phyloP scores from a whole-genome alignment of 1,284 basidiomycete genomes.

The Grifola frondosa region DNA sequence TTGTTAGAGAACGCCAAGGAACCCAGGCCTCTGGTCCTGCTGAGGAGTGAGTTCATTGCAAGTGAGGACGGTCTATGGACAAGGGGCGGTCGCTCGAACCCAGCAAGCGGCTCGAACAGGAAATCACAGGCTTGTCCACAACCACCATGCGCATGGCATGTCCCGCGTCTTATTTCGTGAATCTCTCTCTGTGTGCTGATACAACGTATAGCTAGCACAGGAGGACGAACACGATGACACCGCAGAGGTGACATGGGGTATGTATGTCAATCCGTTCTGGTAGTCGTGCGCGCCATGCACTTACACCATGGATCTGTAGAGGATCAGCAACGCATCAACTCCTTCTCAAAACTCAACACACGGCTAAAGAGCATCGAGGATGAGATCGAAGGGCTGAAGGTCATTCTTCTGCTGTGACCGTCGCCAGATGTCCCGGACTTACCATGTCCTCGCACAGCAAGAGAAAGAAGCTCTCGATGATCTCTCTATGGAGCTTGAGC shows the following conservation, averaged over 20 bases:
- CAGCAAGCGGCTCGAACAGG: too few species aligned
- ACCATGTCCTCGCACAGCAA: slow-evolving; percentile 49
- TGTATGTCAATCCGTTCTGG: slow-evolving; percentile 25
- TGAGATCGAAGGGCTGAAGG: slow-evolving; percentile 71
- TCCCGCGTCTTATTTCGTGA: slow-evolving; percentile 3
- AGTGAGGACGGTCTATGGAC: too few species aligned
- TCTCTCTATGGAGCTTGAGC: slow-evolving; percentile 83
- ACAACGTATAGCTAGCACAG: slow-evolving; percentile 54
- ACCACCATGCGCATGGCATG: slow-evolving; percentile 57
- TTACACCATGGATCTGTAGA: slow-evolving; percentile 45
- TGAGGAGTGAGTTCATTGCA: slow-evolving; percentile 9
- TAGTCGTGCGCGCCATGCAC: background rate
- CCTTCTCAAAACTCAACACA: slow-evolving; percentile 90
- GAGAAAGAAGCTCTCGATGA: slow-evolving; percentile 95
- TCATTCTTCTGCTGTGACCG: slow-evolving; percentile 28
- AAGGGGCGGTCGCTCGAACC: too few species aligned
- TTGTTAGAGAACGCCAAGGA: slow-evolving; percentile 12
- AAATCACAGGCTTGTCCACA: too few species aligned
- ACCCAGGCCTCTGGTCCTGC: slow-evolving; percentile 3
- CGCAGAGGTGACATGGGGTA: slow-evolving; percentile 92
- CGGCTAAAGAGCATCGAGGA: slow-evolving; percentile 74
- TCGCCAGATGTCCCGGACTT: slow-evolving; percentile 2
- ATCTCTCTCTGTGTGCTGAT: background rate
- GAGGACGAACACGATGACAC: slow-evolving; percentile 82
- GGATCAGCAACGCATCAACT: slow-evolving; percentile 93